Base-by-base conservation (phyloP, 106 monocot species). In the Vanilla planifolia region DNA sequence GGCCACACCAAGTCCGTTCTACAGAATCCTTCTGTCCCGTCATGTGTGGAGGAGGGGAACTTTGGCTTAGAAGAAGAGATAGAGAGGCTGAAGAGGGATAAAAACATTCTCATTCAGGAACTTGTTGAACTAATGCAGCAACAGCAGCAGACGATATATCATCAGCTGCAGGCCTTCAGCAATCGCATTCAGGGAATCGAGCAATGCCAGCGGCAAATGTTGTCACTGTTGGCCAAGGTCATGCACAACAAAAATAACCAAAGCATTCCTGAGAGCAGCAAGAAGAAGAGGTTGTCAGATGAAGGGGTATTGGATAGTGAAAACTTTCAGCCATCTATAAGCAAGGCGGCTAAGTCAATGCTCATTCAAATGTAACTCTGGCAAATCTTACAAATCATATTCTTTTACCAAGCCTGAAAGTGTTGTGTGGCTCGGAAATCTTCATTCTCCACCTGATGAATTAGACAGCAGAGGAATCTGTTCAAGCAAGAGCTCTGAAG, bases 111-210 rank as follows among this genome's bases (percentile, higher is more conserved):
- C 16, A 80, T 95, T 82, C 51, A 75, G 5, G 94, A 95, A 48
- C 34, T 95, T 3, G 78, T 89, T 27, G 86, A 86, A 66, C 77
- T 95, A 11, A 74, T 83, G 71, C 89, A 83, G 57, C 82, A 89
- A 64, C 89, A 95, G 48, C 94, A 95, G 62, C 80, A 62, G 16
- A 85, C 80, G 6, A 51, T 67, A 22, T 63, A 61, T 14, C 75
- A 79, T 40, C n/a, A n/a, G n/a, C 50, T 81, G 28, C 60, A 75
- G 43, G 76, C 79, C 2, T 76, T 96, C 75, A 82, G 81, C 41
- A 74, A 68, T n/a, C 58, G 74, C 66, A 62, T 90, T 1, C 76
- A 79, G 48, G 83, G 72, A 39, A 90, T 77, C 0, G 95, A 96
- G 55, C 75, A 79, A 47, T 84, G 61, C 25, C 95, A 96, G 55